phyloP scores from a whole-genome alignment of 2,329 filamentous ascomycete species.

The Annulohypoxylon truncatum region DNA sequence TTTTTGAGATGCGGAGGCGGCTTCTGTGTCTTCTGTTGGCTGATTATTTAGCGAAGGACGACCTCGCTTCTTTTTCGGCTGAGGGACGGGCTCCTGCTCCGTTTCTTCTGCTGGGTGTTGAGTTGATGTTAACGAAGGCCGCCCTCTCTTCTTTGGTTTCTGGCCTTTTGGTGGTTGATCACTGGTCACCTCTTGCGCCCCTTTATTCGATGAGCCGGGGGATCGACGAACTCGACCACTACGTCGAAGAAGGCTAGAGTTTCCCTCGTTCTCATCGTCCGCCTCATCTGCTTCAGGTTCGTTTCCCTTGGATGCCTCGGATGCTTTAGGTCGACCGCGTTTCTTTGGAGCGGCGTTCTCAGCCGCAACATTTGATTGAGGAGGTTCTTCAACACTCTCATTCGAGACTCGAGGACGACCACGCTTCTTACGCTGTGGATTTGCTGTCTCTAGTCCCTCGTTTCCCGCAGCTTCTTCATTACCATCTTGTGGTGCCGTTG shows the following conservation, averaged over 20 bases:
- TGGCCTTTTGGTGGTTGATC: slow-evolving; percentile 1
- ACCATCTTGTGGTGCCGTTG: slow-evolving; percentile 18
- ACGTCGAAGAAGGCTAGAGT: slow-evolving; percentile 45
- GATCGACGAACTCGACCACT: slow-evolving; percentile 42
- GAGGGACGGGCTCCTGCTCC: slow-evolving; percentile 28
- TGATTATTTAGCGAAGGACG: slow-evolving; percentile 45
- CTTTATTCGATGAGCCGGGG: slow-evolving; percentile 10
- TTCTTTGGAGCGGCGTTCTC: slow-evolving; percentile 22
- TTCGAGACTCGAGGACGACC: slow-evolving; percentile 45
- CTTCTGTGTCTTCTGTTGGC: slow-evolving; percentile 25
- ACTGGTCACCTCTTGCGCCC: slow-evolving; percentile 4
- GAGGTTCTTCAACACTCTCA: slow-evolving; percentile 19
- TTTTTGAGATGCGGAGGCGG: slow-evolving; percentile 14
- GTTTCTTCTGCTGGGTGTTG: slow-evolving; percentile 11
- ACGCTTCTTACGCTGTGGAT: slow-evolving; percentile 43
- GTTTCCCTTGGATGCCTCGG: slow-evolving; percentile 16
- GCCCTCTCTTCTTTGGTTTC: slow-evolving; percentile 27
- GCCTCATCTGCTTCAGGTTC: slow-evolving; percentile 46
- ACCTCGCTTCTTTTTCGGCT: slow-evolving; percentile 42
- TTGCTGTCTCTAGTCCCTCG: slow-evolving; percentile 23
- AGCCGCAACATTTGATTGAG: neutral
- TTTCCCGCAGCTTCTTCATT: neutral
- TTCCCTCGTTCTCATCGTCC: slow-evolving; percentile 48
- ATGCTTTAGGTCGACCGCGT: slow-evolving; percentile 34
- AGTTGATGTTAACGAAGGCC: slow-evolving; percentile 11